Percentiles rank a stretch among this genome's conserved stretches.
These are phyloP conservation scores for Vickermania ingenoplastis DNA, from an alignment of 208 protist genomes.

Conservation along the genomic window DNA sequence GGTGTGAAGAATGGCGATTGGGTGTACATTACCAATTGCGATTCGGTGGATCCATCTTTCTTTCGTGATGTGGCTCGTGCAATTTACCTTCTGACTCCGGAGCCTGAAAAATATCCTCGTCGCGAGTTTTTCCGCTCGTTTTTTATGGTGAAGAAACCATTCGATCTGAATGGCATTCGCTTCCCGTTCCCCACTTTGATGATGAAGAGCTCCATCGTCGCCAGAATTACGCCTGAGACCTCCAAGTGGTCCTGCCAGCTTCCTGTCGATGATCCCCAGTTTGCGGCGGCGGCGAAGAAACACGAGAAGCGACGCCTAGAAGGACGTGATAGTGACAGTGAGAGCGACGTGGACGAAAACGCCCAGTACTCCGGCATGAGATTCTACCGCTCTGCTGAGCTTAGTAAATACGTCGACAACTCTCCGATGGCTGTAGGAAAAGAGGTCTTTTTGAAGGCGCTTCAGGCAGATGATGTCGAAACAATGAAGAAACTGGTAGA, in stretches of 20 bases:
- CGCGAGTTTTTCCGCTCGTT: constrained; percentile 76
- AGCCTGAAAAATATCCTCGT: constrained; percentile 71
- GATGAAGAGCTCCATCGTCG: constrained; percentile 59
- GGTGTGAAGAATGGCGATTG: constrained; percentile 85
- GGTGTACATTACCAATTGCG: constrained; percentile 80
- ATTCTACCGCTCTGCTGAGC: constrained; percentile 74
- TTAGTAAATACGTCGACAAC: constrained; percentile 44
- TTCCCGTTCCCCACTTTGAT: constrained; percentile 71
- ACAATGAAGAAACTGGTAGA: constrained; percentile 35
- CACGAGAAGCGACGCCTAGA: constrained; percentile 39
- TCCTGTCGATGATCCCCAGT: constrained; percentile 35
- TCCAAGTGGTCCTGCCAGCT: constrained; percentile 57
- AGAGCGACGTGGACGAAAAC: constrained; percentile 72
- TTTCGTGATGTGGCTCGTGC: constrained; percentile 67
- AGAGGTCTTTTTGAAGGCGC: constrained; percentile 42
- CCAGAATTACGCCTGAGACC: constrained; percentile 18
- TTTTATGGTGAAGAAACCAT: constrained; percentile 47
- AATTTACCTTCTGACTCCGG: constrained; percentile 59
- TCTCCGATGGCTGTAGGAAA: constrained; percentile 43
- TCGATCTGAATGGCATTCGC: constrained; percentile 54
- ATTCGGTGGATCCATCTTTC: constrained; percentile 32
- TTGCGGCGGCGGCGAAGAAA: constrained; percentile 27
- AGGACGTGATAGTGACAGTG: constrained; percentile 77
- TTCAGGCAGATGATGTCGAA: constrained; percentile 36
- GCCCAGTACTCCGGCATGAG: constrained; percentile 58